These are phyloP conservation scores for Neonectria magnoliae DNA, from an alignment of 2,329 filamentous ascomycete genomes.

Conservation along the genomic window DNA sequence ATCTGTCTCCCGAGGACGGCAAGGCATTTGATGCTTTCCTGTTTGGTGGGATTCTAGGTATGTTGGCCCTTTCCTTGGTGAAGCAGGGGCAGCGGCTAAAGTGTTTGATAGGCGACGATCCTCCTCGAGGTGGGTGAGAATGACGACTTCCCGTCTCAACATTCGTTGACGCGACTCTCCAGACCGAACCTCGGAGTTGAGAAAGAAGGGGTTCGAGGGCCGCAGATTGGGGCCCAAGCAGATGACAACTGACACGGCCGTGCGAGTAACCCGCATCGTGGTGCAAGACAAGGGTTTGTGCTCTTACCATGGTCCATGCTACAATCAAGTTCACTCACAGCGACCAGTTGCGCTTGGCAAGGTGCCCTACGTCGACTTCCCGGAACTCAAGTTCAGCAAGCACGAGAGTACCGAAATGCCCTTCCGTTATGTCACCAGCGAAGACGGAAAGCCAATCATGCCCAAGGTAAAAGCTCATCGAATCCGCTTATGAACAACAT, in stretches of 20 bases:
- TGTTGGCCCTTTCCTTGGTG: constrained; percentile 40
- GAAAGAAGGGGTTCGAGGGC: constrained; percentile 91
- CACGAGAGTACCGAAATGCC: constrained; percentile 98
- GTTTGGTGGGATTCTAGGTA: constrained; percentile 95
- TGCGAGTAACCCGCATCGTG: constrained; percentile 90
- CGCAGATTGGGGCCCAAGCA: constrained; percentile 90
- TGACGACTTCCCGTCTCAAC: constrained; percentile 6
- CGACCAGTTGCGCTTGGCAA: constrained; percentile 76
- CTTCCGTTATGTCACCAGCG: constrained; percentile 88
- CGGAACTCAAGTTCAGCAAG: constrained; percentile 88
- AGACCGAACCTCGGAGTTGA: constrained; percentile 96
- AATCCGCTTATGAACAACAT: neutral
- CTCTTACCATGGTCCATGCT: neutral
- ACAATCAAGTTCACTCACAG: constrained; percentile 22
- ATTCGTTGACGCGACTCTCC: constrained; percentile 24
- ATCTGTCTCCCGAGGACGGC: constrained; percentile 85
- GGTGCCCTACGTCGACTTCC: constrained; percentile 86
- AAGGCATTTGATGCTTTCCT: constrained; percentile 88
- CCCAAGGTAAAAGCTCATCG: constrained; percentile 72
- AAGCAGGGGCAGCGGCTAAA: constrained; percentile 22
- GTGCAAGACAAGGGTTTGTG: constrained; percentile 81
- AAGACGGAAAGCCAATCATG: constrained; percentile 85
- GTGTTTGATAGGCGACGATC: constrained; percentile 79
- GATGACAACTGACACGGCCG: constrained; percentile 98
- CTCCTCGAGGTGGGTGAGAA: constrained; percentile 77